Conservation (phyloP, 176 grass and related monocot genomes). For the Lolium multiflorum region DNA sequence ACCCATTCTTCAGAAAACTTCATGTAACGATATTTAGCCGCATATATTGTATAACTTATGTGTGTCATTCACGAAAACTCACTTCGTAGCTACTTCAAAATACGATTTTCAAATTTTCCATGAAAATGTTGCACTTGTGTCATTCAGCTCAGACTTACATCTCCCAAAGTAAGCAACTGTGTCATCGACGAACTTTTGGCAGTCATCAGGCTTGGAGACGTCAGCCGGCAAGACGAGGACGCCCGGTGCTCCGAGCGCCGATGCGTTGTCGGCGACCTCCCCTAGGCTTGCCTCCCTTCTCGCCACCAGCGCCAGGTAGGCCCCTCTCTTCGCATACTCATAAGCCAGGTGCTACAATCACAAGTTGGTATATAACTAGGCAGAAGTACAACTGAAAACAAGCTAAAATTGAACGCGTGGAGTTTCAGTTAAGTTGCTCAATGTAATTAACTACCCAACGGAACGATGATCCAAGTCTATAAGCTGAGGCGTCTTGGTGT, state of each 20-base stretch:
- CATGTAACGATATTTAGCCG: too few relatives aligned
- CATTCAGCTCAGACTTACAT: conserved; percentile 35
- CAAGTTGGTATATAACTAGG: background rate
- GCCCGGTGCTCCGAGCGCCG: conserved; percentile 57
- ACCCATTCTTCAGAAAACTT: background rate
- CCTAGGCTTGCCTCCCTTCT: conserved; percentile 76
- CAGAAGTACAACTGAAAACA: background rate
- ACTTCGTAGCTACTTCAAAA: too few relatives aligned
- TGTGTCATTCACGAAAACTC: too few relatives aligned
- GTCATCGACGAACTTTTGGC: conserved; percentile 59
- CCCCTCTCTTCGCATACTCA: conserved; percentile 52
- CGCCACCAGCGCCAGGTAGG: conserved; percentile 67
- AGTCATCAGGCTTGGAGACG: conserved; percentile 58
- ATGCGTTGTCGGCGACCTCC: conserved; percentile 57
- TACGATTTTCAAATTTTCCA: too few relatives aligned
- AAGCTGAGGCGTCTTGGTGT: background rate
- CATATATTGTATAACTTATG: too few relatives aligned
- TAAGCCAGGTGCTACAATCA: conserved; percentile 31
- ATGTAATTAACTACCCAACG: background rate
- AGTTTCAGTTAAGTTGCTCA: background rate
- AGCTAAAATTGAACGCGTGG: background rate
- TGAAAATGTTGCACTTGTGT: too few relatives aligned
- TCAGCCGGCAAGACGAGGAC: conserved; percentile 72
- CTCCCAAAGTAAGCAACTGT: conserved; percentile 55
- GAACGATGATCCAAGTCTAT: too few relatives aligned